Percentiles rank a stretch among this genome's conserved stretches.
Evolutionary conservation across 176 grass and related monocot species (phyloP).

Genomic region (Panicum miliaceum): DNA sequence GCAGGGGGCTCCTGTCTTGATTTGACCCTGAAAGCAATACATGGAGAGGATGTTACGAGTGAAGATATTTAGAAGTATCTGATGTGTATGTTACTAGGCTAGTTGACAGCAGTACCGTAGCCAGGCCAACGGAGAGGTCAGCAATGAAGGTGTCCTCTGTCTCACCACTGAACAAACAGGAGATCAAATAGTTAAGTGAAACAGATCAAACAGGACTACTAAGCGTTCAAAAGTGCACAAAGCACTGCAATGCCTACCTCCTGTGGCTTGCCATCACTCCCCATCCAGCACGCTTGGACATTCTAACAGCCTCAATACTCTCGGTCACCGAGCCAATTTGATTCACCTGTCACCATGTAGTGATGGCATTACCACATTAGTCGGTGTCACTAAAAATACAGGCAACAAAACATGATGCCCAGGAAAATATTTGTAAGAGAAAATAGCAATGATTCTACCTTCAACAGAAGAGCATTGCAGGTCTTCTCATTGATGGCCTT

Average conservation of each 20-base stretch:
- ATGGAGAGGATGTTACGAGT: slow-evolving; percentile 16
- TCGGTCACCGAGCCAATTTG: slow-evolving; percentile 95
- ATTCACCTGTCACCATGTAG: slow-evolving; percentile 62
- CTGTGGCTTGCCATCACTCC: slow-evolving; percentile 94
- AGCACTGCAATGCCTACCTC: slow-evolving; percentile 51
- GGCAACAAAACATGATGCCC: neutral
- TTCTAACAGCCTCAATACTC: slow-evolving; percentile 93
- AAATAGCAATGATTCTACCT: slow-evolving; percentile 52
- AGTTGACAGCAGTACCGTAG: slow-evolving; percentile 60
- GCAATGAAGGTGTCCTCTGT: slow-evolving; percentile 99
- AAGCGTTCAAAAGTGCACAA: neutral
- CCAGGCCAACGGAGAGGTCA: slow-evolving; percentile 80
- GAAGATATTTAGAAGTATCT: neutral
- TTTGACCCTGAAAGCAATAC: slow-evolving; percentile 70
- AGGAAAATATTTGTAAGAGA: neutral
- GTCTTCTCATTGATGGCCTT: slow-evolving; percentile 86
- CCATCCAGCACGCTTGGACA: slow-evolving; percentile 91
- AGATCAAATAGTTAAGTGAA: neutral
- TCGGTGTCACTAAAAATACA: neutral
- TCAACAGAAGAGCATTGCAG: slow-evolving; percentile 96
- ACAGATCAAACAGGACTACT: neutral
- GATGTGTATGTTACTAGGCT: neutral
- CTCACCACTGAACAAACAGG: slow-evolving; percentile 70
- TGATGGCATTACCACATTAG: neutral
- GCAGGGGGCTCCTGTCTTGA: slow-evolving; percentile 98